Percentiles rank a stretch among this genome's conserved stretches.
Evolutionary conservation across 2,329 filamentous ascomycete genomes (phyloP).

Genomic region (Trichoderma sp.): DNA sequence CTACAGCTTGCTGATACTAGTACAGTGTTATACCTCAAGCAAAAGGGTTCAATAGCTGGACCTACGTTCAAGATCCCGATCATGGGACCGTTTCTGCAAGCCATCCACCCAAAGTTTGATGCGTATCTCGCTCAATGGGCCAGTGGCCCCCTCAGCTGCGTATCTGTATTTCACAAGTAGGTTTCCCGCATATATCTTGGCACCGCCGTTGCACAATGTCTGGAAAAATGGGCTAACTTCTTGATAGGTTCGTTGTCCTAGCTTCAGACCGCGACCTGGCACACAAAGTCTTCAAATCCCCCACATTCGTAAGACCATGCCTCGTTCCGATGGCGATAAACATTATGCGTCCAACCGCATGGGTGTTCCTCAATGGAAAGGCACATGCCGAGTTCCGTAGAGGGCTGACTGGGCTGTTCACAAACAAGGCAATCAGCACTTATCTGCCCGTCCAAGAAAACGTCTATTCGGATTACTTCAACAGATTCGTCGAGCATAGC

Average conservation of each 20-base stretch:
- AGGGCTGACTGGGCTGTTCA: constrained; percentile 7
- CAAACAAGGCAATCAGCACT: constrained; percentile 6
- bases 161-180: constrained; percentile 16
- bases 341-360: constrained; percentile 15
- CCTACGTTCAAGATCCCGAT: constrained; percentile 10
- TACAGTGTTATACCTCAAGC: not conserved
- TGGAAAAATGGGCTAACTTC: not conserved
- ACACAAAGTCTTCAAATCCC: constrained; percentile 15
- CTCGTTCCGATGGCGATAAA: constrained; percentile 10
- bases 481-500: constrained; percentile 3
- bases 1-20: not conserved
- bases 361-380: constrained; percentile 14
- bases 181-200: not conserved
- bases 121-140: constrained; percentile 7
- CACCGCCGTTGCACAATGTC: not conserved
- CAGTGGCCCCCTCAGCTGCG: constrained; percentile 4
- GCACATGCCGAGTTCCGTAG: constrained; percentile 2
- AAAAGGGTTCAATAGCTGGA: constrained; percentile 8
- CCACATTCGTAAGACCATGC: constrained; percentile 5
- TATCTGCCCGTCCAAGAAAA: constrained; percentile 9
- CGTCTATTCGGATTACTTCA: constrained; percentile 6
- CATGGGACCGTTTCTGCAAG: constrained; percentile 11
- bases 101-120: constrained; percentile 10
- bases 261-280: constrained; percentile 7
- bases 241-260: constrained; percentile 3